A percentile compares a stretch with the other conserved stretches of the same genome.
Evolutionary conservation across 2,329 filamentous ascomycete genomes (phyloP).

Genomic region (Lachnellula subtilissima): DNA sequence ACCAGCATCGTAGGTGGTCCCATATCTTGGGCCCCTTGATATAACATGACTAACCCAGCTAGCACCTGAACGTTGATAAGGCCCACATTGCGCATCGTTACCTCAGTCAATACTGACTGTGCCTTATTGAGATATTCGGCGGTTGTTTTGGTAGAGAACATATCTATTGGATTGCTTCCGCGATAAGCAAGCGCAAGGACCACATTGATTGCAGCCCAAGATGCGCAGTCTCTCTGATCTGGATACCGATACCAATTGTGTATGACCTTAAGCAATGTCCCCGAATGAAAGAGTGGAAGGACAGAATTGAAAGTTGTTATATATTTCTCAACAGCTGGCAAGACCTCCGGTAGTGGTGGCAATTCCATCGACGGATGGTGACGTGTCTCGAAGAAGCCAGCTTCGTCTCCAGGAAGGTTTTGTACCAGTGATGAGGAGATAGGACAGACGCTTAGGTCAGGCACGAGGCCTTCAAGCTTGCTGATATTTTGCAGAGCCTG

Average conservation of each 20-base stretch:
- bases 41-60: constrained; percentile 29
- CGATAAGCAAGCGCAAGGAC: constrained; percentile 28
- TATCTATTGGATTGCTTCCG: constrained; percentile 11
- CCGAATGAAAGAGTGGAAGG: constrained; percentile 25
- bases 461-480: constrained; percentile 6
- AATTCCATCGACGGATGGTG: constrained; percentile 17
- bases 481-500: constrained; percentile 4
- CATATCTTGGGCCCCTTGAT: constrained; percentile 26
- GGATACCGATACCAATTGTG: constrained; percentile 20
- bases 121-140: constrained; percentile 26
- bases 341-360: constrained; percentile 22
- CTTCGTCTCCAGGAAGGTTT: not conserved
- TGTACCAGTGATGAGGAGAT: not conserved
- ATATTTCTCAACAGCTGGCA: constrained; percentile 20
- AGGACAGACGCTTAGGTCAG: constrained; percentile 6
- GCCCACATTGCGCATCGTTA: constrained; percentile 24
- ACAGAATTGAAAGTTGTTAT: constrained; percentile 22
- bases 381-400: not conserved
- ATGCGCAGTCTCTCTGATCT: constrained; percentile 22
- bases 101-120: constrained; percentile 27
- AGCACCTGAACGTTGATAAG: constrained; percentile 32
- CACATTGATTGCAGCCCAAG: constrained; percentile 31
- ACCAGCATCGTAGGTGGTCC: constrained; percentile 27
- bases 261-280: constrained; percentile 19
- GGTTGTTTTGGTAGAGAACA: constrained; percentile 6